These are phyloP conservation scores for Diplocarpon mali DNA, from an alignment of 2,329 filamentous ascomycete species.

Conservation along the genomic window DNA sequence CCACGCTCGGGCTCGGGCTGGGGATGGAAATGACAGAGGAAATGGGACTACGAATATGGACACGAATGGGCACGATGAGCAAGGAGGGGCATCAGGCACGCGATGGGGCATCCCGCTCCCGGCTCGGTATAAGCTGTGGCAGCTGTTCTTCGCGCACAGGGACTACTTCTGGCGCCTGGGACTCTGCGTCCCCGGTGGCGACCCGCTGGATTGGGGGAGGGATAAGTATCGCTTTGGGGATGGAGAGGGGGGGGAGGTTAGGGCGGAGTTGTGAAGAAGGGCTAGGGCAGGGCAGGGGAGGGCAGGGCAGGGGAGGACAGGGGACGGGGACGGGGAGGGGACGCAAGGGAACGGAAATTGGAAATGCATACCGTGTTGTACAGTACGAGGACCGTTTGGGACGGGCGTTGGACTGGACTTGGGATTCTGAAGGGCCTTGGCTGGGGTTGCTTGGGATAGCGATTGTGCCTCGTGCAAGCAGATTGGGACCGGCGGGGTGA, in stretches of 20 bases:
- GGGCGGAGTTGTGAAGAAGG: conserved; percentile 1
- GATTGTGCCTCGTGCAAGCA: too few species aligned
- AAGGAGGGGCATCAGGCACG: background rate
- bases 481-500: too few species aligned
- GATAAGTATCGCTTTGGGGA: conserved; percentile 34
- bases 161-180: conserved; percentile 97
- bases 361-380: too few species aligned
- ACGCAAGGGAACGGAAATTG: too few species aligned
- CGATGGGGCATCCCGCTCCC: conserved; percentile 22
- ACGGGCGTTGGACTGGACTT: too few species aligned
- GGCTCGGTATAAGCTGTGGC: conserved; percentile 66
- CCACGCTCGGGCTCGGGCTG: conserved; percentile 6
- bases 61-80: conserved; percentile 18
- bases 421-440: too few species aligned
- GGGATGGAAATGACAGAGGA: background rate
- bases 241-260: conserved; percentile 8
- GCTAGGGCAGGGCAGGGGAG: too few species aligned
- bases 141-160: conserved; percentile 83
- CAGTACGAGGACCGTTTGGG: too few species aligned
- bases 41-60: too few species aligned
- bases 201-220: conserved; percentile 55
- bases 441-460: too few species aligned
- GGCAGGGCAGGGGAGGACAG: too few species aligned
- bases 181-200: conserved; percentile 74
- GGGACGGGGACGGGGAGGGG: too few species aligned